Evolutionary conservation across 208 protist genomes (phyloP).

Genomic region (Paratrypanosoma confusum): DNA sequence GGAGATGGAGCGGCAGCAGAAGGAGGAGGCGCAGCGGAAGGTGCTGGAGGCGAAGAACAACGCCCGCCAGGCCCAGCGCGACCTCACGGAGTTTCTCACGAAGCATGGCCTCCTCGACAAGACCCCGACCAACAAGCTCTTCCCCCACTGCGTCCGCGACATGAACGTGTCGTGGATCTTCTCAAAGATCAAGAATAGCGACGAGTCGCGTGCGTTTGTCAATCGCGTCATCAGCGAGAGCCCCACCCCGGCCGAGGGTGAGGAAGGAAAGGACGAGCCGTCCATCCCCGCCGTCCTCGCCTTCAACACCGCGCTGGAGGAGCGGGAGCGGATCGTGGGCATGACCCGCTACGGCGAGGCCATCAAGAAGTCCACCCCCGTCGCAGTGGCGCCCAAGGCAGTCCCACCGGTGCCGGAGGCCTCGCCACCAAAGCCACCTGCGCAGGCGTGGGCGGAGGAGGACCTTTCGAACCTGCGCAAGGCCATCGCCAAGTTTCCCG

Average conservation of each 20-base stretch:
- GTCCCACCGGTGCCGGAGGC: too few relatives aligned
- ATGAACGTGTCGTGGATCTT: conserved; percentile 69
- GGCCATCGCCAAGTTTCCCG: conserved; percentile 89
- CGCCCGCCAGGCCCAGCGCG: conserved; percentile 37
- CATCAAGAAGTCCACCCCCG: conserved; percentile 34
- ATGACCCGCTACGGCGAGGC: conserved; percentile 75
- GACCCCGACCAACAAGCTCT: conserved; percentile 64
- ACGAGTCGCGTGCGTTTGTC: conserved; percentile 23
- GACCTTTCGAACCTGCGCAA: conserved; percentile 90
- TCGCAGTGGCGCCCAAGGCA: conserved; percentile 6
- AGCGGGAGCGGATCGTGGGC: conserved; percentile 52
- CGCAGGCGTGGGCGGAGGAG: conserved; percentile 79
- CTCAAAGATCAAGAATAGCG: conserved; percentile 27
- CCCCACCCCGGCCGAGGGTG: conserved; percentile 8
- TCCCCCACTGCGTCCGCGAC: conserved; percentile 36
- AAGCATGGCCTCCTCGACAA: conserved; percentile 41
- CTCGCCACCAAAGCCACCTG: conserved; percentile 1
- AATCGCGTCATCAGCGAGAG: conserved; percentile 18
- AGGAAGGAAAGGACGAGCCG: conserved; percentile 24
- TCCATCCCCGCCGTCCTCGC: conserved; percentile 29
- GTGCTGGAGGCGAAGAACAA: conserved; percentile 29
- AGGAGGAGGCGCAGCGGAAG: conserved; percentile 26
- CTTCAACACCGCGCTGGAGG: conserved; percentile 56
- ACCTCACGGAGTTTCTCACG: conserved; percentile 32
- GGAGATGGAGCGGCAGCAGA: conserved; percentile 20